phyloP scores from a whole-genome alignment of 2,329 filamentous ascomycete species.

The Clarireedia monteithiana region DNA sequence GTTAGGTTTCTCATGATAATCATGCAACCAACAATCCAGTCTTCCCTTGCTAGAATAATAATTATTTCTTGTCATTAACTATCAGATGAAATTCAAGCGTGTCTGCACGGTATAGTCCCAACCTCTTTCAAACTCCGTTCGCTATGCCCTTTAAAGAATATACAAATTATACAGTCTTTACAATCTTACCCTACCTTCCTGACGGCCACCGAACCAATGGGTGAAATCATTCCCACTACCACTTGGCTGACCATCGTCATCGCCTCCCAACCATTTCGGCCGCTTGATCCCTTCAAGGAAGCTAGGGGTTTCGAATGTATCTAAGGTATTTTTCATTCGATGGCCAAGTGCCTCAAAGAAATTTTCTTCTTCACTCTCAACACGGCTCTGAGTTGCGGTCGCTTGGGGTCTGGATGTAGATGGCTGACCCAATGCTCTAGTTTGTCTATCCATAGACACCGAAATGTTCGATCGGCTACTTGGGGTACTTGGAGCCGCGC shows the following conservation, averaged over 20 bases:
- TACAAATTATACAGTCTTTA: slow-evolving; percentile 13
- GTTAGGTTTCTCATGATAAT: not conserved
- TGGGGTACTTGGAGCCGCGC: slow-evolving; percentile 22
- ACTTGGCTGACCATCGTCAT: slow-evolving; percentile 34
- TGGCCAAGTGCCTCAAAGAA: slow-evolving; percentile 81
- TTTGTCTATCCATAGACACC: slow-evolving; percentile 24
- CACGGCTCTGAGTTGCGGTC: slow-evolving; percentile 25
- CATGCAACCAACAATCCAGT: not conserved
- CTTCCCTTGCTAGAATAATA: not conserved
- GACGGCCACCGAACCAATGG: slow-evolving; percentile 49
- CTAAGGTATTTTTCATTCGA: slow-evolving; percentile 85
- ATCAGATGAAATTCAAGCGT: slow-evolving; percentile 9
- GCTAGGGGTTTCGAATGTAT: slow-evolving; percentile 70
- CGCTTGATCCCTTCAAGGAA: slow-evolving; percentile 73
- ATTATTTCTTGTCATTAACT: not conserved
- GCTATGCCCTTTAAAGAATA: slow-evolving; percentile 22
- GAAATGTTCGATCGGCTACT: slow-evolving; percentile 22
- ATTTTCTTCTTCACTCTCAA: slow-evolving; percentile 63
- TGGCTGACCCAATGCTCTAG: slow-evolving; percentile 26
- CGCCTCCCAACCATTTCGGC: slow-evolving; percentile 72
- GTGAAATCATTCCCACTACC: slow-evolving; percentile 38
- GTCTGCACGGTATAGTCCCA: slow-evolving; percentile 6
- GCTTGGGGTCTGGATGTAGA: slow-evolving; percentile 21
- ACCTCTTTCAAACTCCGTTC: slow-evolving; percentile 21
- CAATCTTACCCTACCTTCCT: slow-evolving; percentile 27